These are phyloP conservation scores for Botrytis deweyae DNA, from an alignment of 2,329 filamentous ascomycete genomes.

Conservation along the genomic window DNA sequence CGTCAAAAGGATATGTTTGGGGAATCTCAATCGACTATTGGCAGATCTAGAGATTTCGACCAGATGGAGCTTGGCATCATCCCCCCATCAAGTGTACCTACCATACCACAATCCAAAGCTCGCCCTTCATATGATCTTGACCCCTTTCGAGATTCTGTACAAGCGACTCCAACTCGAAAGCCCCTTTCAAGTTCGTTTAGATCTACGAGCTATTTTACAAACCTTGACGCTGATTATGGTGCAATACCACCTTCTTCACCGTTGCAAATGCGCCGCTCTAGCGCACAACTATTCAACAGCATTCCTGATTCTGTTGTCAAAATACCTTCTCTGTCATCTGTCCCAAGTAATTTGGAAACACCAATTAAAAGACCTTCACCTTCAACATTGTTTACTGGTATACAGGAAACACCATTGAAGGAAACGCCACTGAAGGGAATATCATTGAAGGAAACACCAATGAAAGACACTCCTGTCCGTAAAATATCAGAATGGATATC, in stretches of 20 bases:
- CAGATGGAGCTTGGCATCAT: constrained; percentile 25
- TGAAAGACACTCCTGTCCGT: constrained; percentile 28
- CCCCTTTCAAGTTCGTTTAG: constrained; percentile 2
- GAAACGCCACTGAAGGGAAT: constrained; percentile 31
- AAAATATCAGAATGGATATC: constrained; percentile 22
- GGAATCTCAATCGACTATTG: constrained; percentile 25
- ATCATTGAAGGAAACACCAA: constrained; percentile 30
- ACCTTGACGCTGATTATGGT: constrained; percentile 19
- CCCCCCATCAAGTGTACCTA: constrained; percentile 34
- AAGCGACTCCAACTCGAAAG: constrained; percentile 38
- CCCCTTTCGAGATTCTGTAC: constrained; percentile 30
- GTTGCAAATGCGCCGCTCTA: constrained; percentile 33
- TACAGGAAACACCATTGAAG: constrained; percentile 32
- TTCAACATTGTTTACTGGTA: not conserved
- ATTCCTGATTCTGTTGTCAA: constrained; percentile 33
- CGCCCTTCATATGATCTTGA: constrained; percentile 27
- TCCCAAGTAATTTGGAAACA: constrained; percentile 33
- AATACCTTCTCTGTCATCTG: not conserved
- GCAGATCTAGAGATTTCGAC: constrained; percentile 16
- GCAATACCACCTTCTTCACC: constrained; percentile 33
- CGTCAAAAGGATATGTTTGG: constrained; percentile 34
- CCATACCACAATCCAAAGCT: constrained; percentile 34
- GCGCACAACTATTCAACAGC: constrained; percentile 32
- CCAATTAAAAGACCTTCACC: constrained; percentile 30
- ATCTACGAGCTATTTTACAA: not conserved